Conservation (phyloP, 495 filamentous ascomycete genomes). For the Viridothelium virens region DNA sequence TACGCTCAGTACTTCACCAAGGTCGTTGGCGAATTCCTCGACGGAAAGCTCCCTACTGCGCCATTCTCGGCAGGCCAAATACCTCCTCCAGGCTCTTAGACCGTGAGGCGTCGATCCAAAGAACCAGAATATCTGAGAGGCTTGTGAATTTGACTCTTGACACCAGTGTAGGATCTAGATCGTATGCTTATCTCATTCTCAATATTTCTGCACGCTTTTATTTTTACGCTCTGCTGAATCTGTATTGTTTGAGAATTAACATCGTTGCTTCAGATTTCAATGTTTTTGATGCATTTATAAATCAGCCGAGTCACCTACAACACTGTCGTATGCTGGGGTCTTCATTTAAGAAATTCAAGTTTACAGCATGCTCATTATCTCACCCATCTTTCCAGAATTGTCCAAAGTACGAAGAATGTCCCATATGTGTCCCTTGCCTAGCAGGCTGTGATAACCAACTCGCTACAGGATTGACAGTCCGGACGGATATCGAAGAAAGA, state of each 20-base stretch:
- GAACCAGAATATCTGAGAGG: neutral
- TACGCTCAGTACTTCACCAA: slow-evolving; percentile 7
- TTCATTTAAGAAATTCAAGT: neutral
- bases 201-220: neutral
- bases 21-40: slow-evolving; percentile 8
- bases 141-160: neutral
- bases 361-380: neutral
- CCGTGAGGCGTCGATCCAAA: neutral
- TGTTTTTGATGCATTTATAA: neutral
- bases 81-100: slow-evolving; percentile 4
- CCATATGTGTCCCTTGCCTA: neutral
- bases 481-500: neutral
- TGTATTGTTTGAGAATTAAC: neutral
- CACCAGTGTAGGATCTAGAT: neutral
- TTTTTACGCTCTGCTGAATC: neutral
- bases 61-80: slow-evolving; percentile 10
- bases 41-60: slow-evolving; percentile 4
- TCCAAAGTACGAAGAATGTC: neutral
- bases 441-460: neutral
- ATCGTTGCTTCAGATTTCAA: neutral
- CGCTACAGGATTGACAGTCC: neutral
- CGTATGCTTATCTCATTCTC: neutral
- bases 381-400: neutral
- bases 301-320: neutral
- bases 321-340: neutral